Percentiles rank a stretch among this genome's conserved stretches.
Conservation (phyloP, 2,329 filamentous ascomycete species). For the Chaetomium globosum region DNA sequence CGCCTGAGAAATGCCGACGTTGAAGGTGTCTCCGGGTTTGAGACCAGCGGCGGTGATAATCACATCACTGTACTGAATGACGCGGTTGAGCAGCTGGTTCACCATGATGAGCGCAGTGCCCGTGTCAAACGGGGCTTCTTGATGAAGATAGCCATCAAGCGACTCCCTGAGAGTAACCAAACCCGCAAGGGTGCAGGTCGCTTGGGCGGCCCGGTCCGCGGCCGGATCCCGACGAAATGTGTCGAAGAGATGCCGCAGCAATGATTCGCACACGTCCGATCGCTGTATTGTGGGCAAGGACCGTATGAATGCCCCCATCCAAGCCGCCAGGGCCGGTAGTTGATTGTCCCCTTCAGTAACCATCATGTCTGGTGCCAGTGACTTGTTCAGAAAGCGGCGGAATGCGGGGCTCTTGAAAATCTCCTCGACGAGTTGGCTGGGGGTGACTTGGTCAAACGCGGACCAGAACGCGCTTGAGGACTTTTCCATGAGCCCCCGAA, state of each 20-base stretch:
- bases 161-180: conserved; percentile 62
- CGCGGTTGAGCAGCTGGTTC: conserved; percentile 66
- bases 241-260: conserved; percentile 74
- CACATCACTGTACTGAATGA: conserved; percentile 63
- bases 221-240: conserved; percentile 58
- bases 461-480: conserved; percentile 85
- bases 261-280: conserved; percentile 76
- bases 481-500: conserved; percentile 72
- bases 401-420: conserved; percentile 74
- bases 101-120: conserved; percentile 63
- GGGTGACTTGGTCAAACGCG: conserved; percentile 77
- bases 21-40: conserved; percentile 49
- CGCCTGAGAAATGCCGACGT: conserved; percentile 56
- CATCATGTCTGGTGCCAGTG: conserved; percentile 57
- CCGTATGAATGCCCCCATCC: conserved; percentile 75
- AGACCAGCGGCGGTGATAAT: conserved; percentile 59
- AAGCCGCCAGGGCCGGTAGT: conserved; percentile 69
- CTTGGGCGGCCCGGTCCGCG: conserved; percentile 60
- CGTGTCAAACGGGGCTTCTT: conserved; percentile 48
- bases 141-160: conserved; percentile 58
- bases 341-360: conserved; percentile 56
- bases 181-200: conserved; percentile 66
- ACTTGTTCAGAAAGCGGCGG: conserved; percentile 62
- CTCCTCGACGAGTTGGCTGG: conserved; percentile 79
- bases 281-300: conserved; percentile 77